phyloP scores from a whole-genome alignment of 139 green algal genomes.

The Tetraselmis striata region DNA sequence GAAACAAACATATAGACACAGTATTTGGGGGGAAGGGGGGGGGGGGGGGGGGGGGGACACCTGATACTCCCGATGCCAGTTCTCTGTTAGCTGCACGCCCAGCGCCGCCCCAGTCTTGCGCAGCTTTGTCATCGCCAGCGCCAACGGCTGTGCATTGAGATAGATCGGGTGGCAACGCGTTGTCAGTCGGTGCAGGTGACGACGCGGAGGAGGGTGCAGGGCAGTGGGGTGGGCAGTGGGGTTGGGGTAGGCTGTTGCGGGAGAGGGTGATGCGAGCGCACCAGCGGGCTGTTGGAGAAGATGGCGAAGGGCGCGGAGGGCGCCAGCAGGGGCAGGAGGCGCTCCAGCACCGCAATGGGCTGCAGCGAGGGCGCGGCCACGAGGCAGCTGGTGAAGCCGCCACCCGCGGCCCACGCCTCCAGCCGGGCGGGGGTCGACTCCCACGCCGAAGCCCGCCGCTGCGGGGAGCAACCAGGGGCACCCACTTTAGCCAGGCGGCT shows the following conservation, averaged over 20 bases:
- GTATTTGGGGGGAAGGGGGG: too few relatives aligned
- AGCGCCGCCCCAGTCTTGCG: constrained; percentile 17
- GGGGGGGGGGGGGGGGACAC: constrained; percentile 15
- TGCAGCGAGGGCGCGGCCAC: constrained; percentile 45
- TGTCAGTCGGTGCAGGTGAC: background rate
- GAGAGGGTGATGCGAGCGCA: background rate
- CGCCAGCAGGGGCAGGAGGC: constrained; percentile 60
- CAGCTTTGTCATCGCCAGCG: constrained; percentile 29
- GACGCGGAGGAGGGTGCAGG: constrained; percentile 29
- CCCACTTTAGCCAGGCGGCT: too few relatives aligned
- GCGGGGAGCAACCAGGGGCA: too few relatives aligned
- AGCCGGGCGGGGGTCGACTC: background rate
- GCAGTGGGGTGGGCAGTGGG: constrained; percentile 15
- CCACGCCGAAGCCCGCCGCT: background rate
- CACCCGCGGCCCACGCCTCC: background rate
- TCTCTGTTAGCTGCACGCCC: constrained; percentile 56
- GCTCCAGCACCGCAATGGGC: constrained; percentile 34
- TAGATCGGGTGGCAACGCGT: background rate
- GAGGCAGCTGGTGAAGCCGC: constrained; percentile 59
- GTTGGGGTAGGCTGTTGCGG: background rate
- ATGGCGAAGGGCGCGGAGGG: constrained; percentile 67
- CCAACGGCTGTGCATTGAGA: background rate
- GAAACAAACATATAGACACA: too few relatives aligned
- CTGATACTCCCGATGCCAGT: constrained; percentile 68
- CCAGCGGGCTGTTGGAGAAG: constrained; percentile 19